Conservation (phyloP, 208 protist species). For the Phytomonas sp. region DNA sequence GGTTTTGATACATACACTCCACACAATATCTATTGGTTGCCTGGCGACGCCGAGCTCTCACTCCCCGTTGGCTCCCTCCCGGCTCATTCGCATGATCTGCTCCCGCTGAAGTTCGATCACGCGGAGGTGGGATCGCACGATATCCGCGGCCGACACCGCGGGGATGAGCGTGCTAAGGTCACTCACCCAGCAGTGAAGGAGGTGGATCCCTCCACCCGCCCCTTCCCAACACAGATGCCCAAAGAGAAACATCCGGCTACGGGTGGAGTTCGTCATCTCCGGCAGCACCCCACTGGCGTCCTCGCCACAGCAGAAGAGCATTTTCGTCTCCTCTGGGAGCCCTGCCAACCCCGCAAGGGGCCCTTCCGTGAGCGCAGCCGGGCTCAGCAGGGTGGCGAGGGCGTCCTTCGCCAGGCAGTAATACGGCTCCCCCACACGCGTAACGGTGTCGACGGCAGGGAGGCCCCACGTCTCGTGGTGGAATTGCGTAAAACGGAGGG, state of each 20-base stretch:
- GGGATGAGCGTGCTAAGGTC: neutral
- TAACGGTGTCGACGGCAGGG: slow-evolving; percentile 6
- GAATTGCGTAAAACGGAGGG: slow-evolving; percentile 19
- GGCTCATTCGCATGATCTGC: neutral
- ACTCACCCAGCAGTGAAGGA: neutral
- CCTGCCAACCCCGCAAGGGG: neutral
- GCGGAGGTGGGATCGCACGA: neutral
- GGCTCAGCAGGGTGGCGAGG: slow-evolving; percentile 14
- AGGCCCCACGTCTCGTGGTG: slow-evolving; percentile 15
- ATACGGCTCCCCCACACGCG: slow-evolving; percentile 13
- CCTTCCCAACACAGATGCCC: slow-evolving; percentile 24
- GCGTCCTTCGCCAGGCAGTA: slow-evolving; percentile 22
- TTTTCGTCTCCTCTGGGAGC: slow-evolving; percentile 9
- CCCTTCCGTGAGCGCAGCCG: neutral
- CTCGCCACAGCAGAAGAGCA: slow-evolving; percentile 25
- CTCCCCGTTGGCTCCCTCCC: neutral
- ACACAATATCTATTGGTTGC: neutral
- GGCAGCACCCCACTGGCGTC: slow-evolving; percentile 28
- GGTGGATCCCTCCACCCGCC: neutral
- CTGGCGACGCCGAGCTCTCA: neutral
- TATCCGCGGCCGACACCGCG: neutral
- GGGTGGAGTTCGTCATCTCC: slow-evolving; percentile 15
- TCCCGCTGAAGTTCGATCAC: neutral
- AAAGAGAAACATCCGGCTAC: slow-evolving; percentile 18
- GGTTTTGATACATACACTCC: neutral